phyloP scores from a whole-genome alignment of 1,139 yeast genomes.

The Geotrichum europaeum region DNA sequence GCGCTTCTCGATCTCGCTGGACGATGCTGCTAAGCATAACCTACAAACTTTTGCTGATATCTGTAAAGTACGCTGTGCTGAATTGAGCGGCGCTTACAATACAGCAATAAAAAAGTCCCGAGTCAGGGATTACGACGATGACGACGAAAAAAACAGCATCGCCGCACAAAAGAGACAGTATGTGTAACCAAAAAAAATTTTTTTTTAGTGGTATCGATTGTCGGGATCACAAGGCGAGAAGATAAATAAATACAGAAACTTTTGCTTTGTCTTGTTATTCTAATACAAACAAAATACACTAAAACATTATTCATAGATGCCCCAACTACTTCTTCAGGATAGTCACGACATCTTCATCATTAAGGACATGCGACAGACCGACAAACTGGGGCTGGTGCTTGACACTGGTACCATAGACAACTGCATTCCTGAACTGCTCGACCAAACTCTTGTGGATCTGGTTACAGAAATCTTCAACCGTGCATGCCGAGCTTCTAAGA shows the following conservation, averaged over 20 bases:
- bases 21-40: conserved; percentile 25
- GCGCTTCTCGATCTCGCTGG: conserved; percentile 29
- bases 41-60: conserved; percentile 26
- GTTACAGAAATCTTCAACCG: conserved; percentile 95
- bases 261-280: background rate
- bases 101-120: background rate
- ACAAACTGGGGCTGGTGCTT: conserved; percentile 98
- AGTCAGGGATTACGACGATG: background rate
- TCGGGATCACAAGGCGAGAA: background rate
- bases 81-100: background rate
- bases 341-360: conserved; percentile 96
- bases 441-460: conserved; percentile 92
- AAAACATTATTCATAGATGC: background rate
- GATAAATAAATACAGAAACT: background rate
- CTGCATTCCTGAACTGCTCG: conserved; percentile 86
- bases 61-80: conserved; percentile 19
- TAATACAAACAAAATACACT: background rate
- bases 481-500: conserved; percentile 67
- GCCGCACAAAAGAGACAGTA: background rate
- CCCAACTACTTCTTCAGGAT: conserved; percentile 62
- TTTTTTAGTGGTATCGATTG: background rate
- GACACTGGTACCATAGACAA: conserved; percentile 86
- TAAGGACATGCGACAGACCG: conserved; percentile 72
- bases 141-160: background rate
- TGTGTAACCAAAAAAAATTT: background rate